Percentiles rank a stretch among this genome's conserved stretches.
These are phyloP conservation scores for Ceratobasidium sp. DNA, from an alignment of 1,284 basidiomycete genomes.

Conservation along the genomic window DNA sequence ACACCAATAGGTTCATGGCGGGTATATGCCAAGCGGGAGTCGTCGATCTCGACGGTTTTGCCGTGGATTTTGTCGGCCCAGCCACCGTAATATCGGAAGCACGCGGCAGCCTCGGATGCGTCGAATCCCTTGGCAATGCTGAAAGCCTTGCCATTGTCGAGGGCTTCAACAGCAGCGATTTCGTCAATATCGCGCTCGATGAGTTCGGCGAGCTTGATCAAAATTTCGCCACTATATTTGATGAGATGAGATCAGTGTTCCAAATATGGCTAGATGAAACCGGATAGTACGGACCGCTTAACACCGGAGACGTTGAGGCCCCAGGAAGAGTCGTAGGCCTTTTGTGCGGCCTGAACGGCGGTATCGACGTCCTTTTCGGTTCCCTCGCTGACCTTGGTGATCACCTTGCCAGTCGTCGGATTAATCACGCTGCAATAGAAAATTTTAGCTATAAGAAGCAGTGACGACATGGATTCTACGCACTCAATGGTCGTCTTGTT, in stretches of 20 bases:
- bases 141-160: slow-evolving; percentile 90
- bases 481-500: slow-evolving; percentile 77
- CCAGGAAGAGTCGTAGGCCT: slow-evolving; percentile 82
- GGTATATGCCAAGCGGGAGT: slow-evolving; percentile 73
- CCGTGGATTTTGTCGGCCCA: slow-evolving; percentile 85
- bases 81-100: slow-evolving; percentile 68
- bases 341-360: slow-evolving; percentile 83
- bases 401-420: slow-evolving; percentile 81
- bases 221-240: slow-evolving; percentile 68
- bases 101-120: slow-evolving; percentile 74
- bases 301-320: slow-evolving; percentile 67
- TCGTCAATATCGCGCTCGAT: slow-evolving; percentile 81
- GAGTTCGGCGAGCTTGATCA: slow-evolving; percentile 79
- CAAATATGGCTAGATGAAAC: neutral
- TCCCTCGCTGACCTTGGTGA: slow-evolving; percentile 78
- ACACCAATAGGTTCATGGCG: slow-evolving; percentile 96
- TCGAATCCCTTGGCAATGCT: slow-evolving; percentile 80
- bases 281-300: slow-evolving; percentile 32
- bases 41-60: slow-evolving; percentile 72
- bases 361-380: slow-evolving; percentile 78
- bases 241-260: slow-evolving; percentile 2
- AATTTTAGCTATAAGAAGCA: slow-evolving; percentile 20
- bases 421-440: slow-evolving; percentile 75
- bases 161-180: slow-evolving; percentile 82
- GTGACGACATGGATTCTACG: slow-evolving; percentile 51